phyloP scores from a whole-genome alignment of 2,329 filamentous ascomycete genomes.

The Aspergillus costaricaensis region DNA sequence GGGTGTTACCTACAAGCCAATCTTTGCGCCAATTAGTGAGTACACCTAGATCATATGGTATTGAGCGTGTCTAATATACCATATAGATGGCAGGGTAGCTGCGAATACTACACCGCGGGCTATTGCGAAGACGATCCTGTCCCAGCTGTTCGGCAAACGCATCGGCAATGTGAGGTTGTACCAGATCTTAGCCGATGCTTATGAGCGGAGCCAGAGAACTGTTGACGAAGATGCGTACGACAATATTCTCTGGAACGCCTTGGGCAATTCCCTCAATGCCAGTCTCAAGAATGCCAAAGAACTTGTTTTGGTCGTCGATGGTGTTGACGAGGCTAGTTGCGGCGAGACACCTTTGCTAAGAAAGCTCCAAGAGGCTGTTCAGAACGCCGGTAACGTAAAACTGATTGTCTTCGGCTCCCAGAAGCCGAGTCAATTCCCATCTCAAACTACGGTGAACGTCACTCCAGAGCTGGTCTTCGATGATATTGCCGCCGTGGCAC shows the following conservation, averaged over 20 bases:
- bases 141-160: slow-evolving; percentile 39
- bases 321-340: slow-evolving; percentile 38
- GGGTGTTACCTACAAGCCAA: slow-evolving; percentile 35
- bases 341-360: slow-evolving; percentile 32
- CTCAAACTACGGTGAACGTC: slow-evolving; percentile 28
- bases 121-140: slow-evolving; percentile 38
- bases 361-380: slow-evolving; percentile 26
- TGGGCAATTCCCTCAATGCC: slow-evolving; percentile 31
- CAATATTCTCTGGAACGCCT: slow-evolving; percentile 36
- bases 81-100: slow-evolving; percentile 33
- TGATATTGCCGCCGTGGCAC: slow-evolving; percentile 37
- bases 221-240: slow-evolving; percentile 34
- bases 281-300: slow-evolving; percentile 34
- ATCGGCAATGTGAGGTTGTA: slow-evolving; percentile 43
- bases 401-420: slow-evolving; percentile 34
- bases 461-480: slow-evolving; percentile 36
- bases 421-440: slow-evolving; percentile 12
- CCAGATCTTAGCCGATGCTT: slow-evolving; percentile 35
- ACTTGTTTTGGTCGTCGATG: slow-evolving; percentile 42
- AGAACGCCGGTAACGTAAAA: slow-evolving; percentile 27
- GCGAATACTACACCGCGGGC: slow-evolving; percentile 34
- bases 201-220: slow-evolving; percentile 27
- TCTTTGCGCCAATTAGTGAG: slow-evolving; percentile 42
- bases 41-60: not conserved
- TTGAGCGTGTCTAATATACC: no score